These are phyloP conservation scores for Eutrema japonicum DNA, from an alignment of 345 rosid species.

Conservation along the genomic window DNA sequence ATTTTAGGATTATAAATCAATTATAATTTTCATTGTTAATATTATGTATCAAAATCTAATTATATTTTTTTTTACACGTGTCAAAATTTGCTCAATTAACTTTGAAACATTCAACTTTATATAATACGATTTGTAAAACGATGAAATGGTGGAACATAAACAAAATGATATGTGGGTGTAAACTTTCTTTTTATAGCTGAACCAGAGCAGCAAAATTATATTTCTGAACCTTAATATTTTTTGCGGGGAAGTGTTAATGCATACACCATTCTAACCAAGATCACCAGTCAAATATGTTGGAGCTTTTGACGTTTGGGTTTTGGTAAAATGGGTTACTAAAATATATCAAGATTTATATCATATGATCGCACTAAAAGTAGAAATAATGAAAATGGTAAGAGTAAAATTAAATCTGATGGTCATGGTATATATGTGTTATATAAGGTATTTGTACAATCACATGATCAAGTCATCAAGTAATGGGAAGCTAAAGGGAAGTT, in stretches of 20 bases:
- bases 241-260: not conserved
- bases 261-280: constrained; percentile 2
- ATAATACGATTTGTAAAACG: not conserved
- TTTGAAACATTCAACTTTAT: no score
- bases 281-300: not conserved
- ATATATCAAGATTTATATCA: not conserved
- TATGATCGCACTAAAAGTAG: constrained; percentile 1
- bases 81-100: no score
- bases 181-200: not conserved
- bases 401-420: not conserved
- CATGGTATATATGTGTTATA: not conserved
- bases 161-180: not conserved
- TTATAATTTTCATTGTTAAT: no score
- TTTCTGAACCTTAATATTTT: not conserved
- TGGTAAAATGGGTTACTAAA: not conserved
- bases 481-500: constrained; percentile 66
- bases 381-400: not conserved
- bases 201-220: constrained; percentile 3
- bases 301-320: not conserved
- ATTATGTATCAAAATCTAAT: no score
- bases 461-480: constrained; percentile 66
- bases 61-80: no score
- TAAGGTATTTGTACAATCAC: constrained; percentile 33
- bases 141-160: not conserved
- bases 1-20: no score